Base-by-base conservation (phyloP, 345 rosid genomes). In the Eucalyptus tenuipes region DNA sequence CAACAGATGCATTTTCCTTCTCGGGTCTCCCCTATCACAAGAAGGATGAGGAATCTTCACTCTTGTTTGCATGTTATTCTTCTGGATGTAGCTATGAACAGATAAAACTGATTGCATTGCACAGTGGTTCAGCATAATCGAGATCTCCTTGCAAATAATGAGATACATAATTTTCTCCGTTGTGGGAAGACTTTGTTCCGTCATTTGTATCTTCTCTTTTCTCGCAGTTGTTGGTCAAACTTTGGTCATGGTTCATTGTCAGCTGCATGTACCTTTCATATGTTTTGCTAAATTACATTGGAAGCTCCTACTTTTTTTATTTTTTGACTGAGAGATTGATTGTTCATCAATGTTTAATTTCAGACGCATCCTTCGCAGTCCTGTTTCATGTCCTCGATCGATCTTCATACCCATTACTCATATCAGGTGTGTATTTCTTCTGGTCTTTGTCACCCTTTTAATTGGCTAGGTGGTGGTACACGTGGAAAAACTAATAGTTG, bases 361-460 rank as follows among this genome's bases (percentile, higher is more conserved):
- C 98, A 98, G 99, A 98, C 99, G 2, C 99, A 98, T 94, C 99
- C 99, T 49, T 94, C 99, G 8, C 99, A 98, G 88, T 97, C 99
- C 86, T 98, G 99, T 92, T 98, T 98, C 94, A 97, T 98, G 99
- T 98, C 99, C 75, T 97, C 99, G 24, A 94, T 98, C 88, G 99
- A 98, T 94, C 92, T 98, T 88, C 99, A 98, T 92, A 98, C 99
- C 61, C 99, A 98, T 92, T 98, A 97, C 91, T 96, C 99, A 16
- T 98, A 98, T 91, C 99, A 98, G 98, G 99, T 96, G 86, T 49
- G 86, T 90, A 80, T 88, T 84, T 90, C 81, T 57, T 53, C 59
- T 48, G 86, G 80, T 68, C 55, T 44, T 59, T 89, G 13, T 49
- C 37, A 12, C 42, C 86, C 22, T 25, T 81, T 85, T 85, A 7